These are phyloP conservation scores for Parmales sp. DNA, from an alignment of 108 stramenopile genomes.

Conservation along the genomic window DNA sequence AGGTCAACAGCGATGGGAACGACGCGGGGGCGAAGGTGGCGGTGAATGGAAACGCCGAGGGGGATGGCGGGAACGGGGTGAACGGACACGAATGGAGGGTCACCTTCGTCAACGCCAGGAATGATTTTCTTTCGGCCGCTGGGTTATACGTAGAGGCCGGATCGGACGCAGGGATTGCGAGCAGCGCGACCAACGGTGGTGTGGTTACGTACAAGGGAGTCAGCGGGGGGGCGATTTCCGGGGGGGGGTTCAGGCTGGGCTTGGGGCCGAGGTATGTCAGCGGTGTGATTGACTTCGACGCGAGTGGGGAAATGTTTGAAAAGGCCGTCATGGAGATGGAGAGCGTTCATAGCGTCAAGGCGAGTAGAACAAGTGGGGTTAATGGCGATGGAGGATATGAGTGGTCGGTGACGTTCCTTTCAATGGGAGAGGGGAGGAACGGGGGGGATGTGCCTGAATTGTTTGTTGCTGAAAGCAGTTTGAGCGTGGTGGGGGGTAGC, in stretches of 20 bases:
- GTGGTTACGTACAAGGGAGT: neutral
- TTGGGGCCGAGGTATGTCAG: neutral
- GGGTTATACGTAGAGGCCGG: too few species aligned
- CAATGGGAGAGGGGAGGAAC: neutral
- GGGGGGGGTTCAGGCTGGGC: neutral
- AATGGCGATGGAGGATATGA: neutral
- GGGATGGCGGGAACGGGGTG: too few species aligned
- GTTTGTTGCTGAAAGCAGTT: neutral
- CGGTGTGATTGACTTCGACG: neutral
- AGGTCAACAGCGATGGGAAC: neutral
- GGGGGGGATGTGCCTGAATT: neutral
- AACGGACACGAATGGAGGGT: neutral
- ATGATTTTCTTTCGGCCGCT: too few species aligned
- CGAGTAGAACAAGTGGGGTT: neutral
- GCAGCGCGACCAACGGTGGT: neutral
- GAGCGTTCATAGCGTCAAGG: constrained; percentile 3
- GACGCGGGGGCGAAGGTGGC: neutral
- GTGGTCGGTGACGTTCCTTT: constrained; percentile 1
- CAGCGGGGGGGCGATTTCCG: neutral
- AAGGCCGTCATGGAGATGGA: neutral
- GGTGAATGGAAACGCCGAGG: neutral
- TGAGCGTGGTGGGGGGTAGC: neutral
- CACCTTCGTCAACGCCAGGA: constrained; percentile 5
- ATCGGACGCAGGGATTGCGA: neutral
- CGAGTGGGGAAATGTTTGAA: neutral